Base-by-base conservation (phyloP, 768 basidiomycete species). In the Lactarius vividus region DNA sequence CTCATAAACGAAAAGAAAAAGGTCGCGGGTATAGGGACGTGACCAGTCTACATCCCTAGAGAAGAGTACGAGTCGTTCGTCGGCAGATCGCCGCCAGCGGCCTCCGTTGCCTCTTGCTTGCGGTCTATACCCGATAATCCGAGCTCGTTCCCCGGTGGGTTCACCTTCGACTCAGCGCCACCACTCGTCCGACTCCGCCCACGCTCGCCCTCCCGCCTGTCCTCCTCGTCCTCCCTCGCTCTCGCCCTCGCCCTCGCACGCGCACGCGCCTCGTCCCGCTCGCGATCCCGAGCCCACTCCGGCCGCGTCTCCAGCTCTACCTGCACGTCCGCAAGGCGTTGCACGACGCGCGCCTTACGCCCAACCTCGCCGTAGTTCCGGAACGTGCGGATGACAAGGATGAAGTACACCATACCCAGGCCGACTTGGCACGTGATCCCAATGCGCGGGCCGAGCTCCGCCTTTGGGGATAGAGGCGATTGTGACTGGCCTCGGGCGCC, bases 391-490 rank as follows among this genome's bases (percentile, higher is more conserved):
- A 91, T 78, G 54, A 91, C 88, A 64, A 89, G 74, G 9, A 66
- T 71, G 57, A 90, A 82, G 65, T 90, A 88, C 13, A 89, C 64
- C 58, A 89, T 68, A 0, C 90, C 90, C 18, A 90, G 68, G 7
- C 76, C 71, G 37, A 89, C 81, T 16, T 88, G 74, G 1, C 71
- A 72, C 0, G 89, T 85, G 56, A 91, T 77, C 0, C 76, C 79
- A 28, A 88, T 77, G 23, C 89, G 83, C 3, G 85, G 80, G 3
- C 78, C 84, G 4, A 88, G 74, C 1, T 79, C 81, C 4, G 77
- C 79, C 0, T 63, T 64, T 0, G 77, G 70, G 4, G 77, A 74
- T 0, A 87, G 78, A 8, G 77, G 77, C 3, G 42, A 44, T 31
- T 68, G 63, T 2, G 72, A 70, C 54, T 88, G 83, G 15, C 73